A percentile compares a stretch with the other conserved stretches of the same genome.
These are phyloP conservation scores for Rhazya stricta DNA, from an alignment of 257 asterid species.

Conservation along the genomic window DNA sequence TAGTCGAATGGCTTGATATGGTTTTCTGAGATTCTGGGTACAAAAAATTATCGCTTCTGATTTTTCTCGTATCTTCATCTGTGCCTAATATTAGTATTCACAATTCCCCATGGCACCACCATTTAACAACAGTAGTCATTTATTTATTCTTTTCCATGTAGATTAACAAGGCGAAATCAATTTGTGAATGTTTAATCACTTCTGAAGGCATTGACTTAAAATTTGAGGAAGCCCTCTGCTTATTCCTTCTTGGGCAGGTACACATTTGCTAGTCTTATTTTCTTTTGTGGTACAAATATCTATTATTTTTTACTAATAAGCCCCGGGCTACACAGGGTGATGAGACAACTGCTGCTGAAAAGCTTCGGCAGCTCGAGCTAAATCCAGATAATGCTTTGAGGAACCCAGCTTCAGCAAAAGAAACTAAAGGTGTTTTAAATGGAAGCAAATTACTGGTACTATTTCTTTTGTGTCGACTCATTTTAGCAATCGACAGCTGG, in stretches of 20 bases:
- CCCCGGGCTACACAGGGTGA: constrained; percentile 59
- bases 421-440: constrained; percentile 47
- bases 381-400: constrained; percentile 47
- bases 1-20: background rate
- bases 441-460: constrained; percentile 67
- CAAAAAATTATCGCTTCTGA: background rate
- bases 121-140: constrained; percentile 18
- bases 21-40: background rate
- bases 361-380: constrained; percentile 59
- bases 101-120: too few species aligned
- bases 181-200: constrained; percentile 77
- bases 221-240: constrained; percentile 91
- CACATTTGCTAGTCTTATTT: constrained; percentile 23
- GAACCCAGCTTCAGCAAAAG: constrained; percentile 50
- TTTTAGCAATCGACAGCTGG: constrained; percentile 1
- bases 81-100: background rate
- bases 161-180: constrained; percentile 75
- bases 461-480: constrained; percentile 12
- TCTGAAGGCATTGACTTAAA: constrained; percentile 90
- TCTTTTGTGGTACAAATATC: background rate
- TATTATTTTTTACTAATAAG: constrained; percentile 10
- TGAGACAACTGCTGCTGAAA: constrained; percentile 74
- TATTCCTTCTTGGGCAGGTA: constrained; percentile 96
- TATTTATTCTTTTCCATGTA: constrained; percentile 27
- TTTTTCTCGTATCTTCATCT: background rate